Percentiles rank a stretch among this genome's conserved stretches.
Conservation (phyloP, 768 basidiomycete species). For the Coprinopsis cinerea region DNA sequence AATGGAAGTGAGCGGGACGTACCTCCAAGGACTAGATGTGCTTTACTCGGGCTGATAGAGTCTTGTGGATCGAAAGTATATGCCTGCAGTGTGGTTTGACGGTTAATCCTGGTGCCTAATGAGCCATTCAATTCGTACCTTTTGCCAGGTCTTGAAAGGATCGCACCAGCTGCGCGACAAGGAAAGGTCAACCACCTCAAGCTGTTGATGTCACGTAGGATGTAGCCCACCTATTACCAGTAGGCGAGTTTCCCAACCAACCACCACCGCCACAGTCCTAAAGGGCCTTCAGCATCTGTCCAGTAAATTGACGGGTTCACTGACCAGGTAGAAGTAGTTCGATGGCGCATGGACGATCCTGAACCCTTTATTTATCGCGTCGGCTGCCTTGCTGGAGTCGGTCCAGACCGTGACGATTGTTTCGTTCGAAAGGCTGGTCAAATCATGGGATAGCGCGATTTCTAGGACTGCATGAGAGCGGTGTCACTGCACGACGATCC, state of each 20-base stretch:
- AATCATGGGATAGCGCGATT: conserved; percentile 54
- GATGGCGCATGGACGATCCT: conserved; percentile 63
- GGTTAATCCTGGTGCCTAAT: not conserved
- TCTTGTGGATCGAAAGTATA: conserved; percentile 71
- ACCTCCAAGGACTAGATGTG: conserved; percentile 64
- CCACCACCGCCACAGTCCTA: conserved; percentile 69
- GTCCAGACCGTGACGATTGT: conserved; percentile 73
- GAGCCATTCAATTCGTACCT: conserved; percentile 31
- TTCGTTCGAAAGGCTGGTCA: conserved; percentile 38
- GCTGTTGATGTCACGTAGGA: too few relatives aligned
- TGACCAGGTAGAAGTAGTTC: conserved; percentile 70
- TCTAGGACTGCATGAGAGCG: conserved; percentile 35
- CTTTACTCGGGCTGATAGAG: conserved; percentile 39
- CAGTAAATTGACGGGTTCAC: conserved; percentile 14
- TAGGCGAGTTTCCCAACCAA: conserved; percentile 53
- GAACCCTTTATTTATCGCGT: conserved; percentile 56
- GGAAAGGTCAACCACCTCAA: not conserved
- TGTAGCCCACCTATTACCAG: conserved; percentile 26
- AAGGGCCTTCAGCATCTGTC: not conserved
- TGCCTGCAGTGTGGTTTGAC: conserved; percentile 23
- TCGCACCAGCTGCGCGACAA: not conserved
- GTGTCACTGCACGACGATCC: conserved; percentile 4
- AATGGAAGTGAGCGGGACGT: conserved; percentile 14
- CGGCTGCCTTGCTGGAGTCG: conserved; percentile 51
- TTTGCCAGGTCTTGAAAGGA: conserved; percentile 68